phyloP scores from a whole-genome alignment of 1,139 yeast species.

The Groenewaldozyma sp. region DNA sequence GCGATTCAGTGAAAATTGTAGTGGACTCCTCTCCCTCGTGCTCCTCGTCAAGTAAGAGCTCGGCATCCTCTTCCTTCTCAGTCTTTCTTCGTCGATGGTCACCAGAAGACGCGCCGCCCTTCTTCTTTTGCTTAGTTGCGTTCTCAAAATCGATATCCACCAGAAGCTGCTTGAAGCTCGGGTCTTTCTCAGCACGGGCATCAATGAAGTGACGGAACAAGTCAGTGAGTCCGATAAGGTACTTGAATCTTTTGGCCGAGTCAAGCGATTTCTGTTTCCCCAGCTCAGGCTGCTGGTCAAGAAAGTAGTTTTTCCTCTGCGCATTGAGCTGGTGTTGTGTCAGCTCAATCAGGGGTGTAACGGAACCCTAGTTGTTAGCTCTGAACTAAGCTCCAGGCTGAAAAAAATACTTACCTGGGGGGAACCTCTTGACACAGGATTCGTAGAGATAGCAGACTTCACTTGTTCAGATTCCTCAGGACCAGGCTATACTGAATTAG shows the following conservation, averaged over 20 bases:
- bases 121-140: constrained; percentile 12
- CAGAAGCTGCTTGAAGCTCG: constrained; percentile 48
- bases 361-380: constrained; percentile 7
- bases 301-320: constrained; percentile 23
- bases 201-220: constrained; percentile 85
- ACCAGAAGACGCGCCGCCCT: constrained; percentile 19
- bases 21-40: constrained; percentile 34
- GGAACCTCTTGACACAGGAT: constrained; percentile 1
- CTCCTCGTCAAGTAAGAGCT: constrained; percentile 66
- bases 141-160: constrained; percentile 42
- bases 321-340: constrained; percentile 19
- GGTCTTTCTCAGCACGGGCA: constrained; percentile 66
- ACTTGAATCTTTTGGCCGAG: constrained; percentile 70
- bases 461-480: no score
- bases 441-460: constrained; percentile 2
- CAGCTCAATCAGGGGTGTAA: constrained; percentile 19
- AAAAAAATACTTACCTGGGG: constrained; percentile 5
- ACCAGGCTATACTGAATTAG: no score
- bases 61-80: constrained; percentile 90
- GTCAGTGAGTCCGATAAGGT: constrained; percentile 73
- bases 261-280: constrained; percentile 32
- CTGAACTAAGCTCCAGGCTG: no score
- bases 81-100: constrained; percentile 45
- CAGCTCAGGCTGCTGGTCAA: constrained; percentile 22
- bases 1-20: constrained; percentile 68